Evolutionary conservation across 2,329 filamentous ascomycete genomes (phyloP).

Genomic region (Ascochyta fabae): DNA sequence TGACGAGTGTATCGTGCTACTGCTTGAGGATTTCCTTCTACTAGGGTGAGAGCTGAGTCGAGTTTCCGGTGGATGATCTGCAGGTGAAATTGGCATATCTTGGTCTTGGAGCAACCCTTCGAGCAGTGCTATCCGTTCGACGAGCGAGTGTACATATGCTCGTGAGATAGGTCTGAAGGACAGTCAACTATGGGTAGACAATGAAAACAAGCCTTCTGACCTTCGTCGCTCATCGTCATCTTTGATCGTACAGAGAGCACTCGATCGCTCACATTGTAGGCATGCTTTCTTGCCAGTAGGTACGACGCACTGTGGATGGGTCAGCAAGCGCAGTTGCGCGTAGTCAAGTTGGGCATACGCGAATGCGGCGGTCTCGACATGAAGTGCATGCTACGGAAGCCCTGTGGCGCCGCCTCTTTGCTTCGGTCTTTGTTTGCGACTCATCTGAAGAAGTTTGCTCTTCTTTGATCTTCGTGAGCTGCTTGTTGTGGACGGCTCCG

Average conservation of each 20-base stretch:
- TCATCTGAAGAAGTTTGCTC: constrained; percentile 15
- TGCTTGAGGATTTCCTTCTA: background rate
- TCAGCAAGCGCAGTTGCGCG: constrained; percentile 29
- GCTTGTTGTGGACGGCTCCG: background rate
- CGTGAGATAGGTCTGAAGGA: constrained; percentile 60
- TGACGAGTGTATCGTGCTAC: background rate
- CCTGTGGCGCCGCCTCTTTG: constrained; percentile 47
- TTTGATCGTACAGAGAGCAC: constrained; percentile 62
- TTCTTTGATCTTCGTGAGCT: constrained; percentile 1
- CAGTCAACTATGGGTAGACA: constrained; percentile 8
- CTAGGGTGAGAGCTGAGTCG: constrained; percentile 26
- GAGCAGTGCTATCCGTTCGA: constrained; percentile 60
- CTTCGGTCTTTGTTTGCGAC: constrained; percentile 24
- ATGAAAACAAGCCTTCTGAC: constrained; percentile 44
- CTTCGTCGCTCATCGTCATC: constrained; percentile 64
- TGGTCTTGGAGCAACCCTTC: constrained; percentile 60
- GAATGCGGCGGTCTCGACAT: constrained; percentile 56
- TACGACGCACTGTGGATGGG: constrained; percentile 57
- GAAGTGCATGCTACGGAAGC: constrained; percentile 64
- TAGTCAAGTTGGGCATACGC: constrained; percentile 36
- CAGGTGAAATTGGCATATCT: constrained; percentile 58
- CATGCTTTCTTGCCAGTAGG: constrained; percentile 59
- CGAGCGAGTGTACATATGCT: constrained; percentile 64
- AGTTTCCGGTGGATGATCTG: constrained; percentile 62
- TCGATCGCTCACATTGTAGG: constrained; percentile 60